These are phyloP conservation scores for Colletotrichum sublineola DNA, from an alignment of 2,329 filamentous ascomycete genomes.

Conservation along the genomic window DNA sequence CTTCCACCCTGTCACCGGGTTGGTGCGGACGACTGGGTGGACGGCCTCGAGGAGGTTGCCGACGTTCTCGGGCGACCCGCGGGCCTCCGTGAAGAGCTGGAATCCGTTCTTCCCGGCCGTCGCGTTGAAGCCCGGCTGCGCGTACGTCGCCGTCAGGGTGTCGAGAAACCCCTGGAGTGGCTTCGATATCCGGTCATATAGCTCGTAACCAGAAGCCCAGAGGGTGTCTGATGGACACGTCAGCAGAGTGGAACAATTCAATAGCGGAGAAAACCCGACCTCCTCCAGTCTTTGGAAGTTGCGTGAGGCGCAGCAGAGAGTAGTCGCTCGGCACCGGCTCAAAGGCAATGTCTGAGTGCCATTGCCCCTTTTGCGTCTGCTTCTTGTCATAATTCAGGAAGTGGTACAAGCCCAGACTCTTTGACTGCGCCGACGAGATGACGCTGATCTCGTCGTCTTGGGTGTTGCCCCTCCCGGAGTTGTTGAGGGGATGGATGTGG, in stretches of 20 bases:
- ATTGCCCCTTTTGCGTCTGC: constrained; percentile 62
- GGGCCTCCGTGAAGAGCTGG: constrained; percentile 59
- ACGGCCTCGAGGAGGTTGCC: constrained; percentile 62
- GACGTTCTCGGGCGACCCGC: constrained; percentile 65
- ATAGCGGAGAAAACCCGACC: constrained; percentile 50
- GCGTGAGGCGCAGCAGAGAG: constrained; percentile 65
- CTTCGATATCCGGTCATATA: constrained; percentile 73
- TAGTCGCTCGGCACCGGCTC: constrained; percentile 76
- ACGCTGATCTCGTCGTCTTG: constrained; percentile 73
- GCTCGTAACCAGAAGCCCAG: constrained; percentile 68
- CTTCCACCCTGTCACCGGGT: constrained; percentile 71
- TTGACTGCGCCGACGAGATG: constrained; percentile 70
- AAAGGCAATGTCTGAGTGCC: constrained; percentile 76
- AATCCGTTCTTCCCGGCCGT: constrained; percentile 60
- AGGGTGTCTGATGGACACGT: constrained; percentile 63
- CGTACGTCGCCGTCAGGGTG: constrained; percentile 67
- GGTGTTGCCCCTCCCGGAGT: constrained; percentile 64
- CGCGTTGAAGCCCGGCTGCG: constrained; percentile 63
- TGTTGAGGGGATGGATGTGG: constrained; percentile 72
- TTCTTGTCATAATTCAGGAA: constrained; percentile 55
- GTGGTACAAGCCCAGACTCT: constrained; percentile 61
- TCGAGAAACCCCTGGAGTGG: constrained; percentile 71
- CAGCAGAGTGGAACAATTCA: neutral
- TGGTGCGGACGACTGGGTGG: constrained; percentile 69
- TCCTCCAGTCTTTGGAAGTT: constrained; percentile 68